These are phyloP conservation scores for Plasmopara muralis DNA, from an alignment of 352 stramenopile genomes.

Conservation along the genomic window DNA sequence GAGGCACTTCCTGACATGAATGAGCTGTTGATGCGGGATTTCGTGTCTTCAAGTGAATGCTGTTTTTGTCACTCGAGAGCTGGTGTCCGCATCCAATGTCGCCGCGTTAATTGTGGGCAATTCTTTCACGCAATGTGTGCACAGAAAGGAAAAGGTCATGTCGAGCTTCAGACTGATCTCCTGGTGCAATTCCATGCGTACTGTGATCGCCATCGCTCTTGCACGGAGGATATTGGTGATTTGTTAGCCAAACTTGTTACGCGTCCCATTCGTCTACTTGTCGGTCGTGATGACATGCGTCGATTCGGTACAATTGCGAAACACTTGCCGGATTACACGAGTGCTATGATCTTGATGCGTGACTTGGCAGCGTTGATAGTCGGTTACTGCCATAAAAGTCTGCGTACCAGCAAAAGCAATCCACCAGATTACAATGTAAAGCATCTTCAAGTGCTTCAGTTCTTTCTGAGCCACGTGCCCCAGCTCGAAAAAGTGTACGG, in stretches of 20 bases:
- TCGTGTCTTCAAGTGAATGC: constrained; percentile 24
- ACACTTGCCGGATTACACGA: constrained; percentile 32
- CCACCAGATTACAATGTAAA: constrained; percentile 49
- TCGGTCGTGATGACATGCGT: constrained; percentile 46
- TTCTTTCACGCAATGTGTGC: constrained; percentile 69
- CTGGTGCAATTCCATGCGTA: constrained; percentile 55
- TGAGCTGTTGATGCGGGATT: constrained; percentile 15
- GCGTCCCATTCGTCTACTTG: constrained; percentile 38
- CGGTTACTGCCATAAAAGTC: constrained; percentile 44
- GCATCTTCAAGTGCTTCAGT: constrained; percentile 61
- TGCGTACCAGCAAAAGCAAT: constrained; percentile 38
- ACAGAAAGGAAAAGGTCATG: constrained; percentile 29
- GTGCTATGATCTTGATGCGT: constrained; percentile 31
- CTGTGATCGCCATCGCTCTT: constrained; percentile 51
- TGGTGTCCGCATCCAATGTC: constrained; percentile 56
- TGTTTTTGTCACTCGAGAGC: constrained; percentile 38
- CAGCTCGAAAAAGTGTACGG: constrained; percentile 59
- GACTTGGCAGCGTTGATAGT: constrained; percentile 42
- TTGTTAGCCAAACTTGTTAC: constrained; percentile 51
- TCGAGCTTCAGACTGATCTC: constrained; percentile 30
- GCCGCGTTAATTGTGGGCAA: constrained; percentile 36
- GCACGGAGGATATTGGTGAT: constrained; percentile 31
- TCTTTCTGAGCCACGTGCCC: constrained; percentile 58
- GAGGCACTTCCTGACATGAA: constrained; percentile 5
- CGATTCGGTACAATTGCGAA: constrained; percentile 40